These are phyloP conservation scores for Crithidia thermophila DNA, from an alignment of 208 protist species.

Conservation along the genomic window DNA sequence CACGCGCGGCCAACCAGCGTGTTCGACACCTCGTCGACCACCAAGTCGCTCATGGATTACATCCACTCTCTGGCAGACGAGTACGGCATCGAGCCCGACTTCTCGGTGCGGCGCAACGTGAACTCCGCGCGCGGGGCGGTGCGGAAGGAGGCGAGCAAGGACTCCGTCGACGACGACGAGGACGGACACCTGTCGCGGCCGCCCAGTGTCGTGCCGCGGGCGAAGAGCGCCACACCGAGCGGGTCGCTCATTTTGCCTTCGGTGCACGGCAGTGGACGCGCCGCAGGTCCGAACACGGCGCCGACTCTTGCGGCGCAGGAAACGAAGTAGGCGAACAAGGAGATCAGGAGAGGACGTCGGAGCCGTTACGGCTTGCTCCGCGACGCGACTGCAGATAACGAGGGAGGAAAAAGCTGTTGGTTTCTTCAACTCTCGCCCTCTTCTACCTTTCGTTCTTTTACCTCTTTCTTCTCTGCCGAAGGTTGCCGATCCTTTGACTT, in stretches of 20 bases:
- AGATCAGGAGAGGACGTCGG: too few relatives aligned
- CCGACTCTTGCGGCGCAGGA: neutral
- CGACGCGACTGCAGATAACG: too few relatives aligned
- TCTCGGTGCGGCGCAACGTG: neutral
- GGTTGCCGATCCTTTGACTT: too few relatives aligned
- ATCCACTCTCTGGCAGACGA: conserved; percentile 14
- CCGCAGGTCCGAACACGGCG: neutral
- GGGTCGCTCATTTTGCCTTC: neutral
- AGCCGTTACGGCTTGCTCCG: too few relatives aligned
- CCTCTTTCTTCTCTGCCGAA: too few relatives aligned
- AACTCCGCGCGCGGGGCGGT: neutral
- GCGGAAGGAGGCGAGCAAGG: neutral
- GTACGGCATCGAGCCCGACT: conserved; percentile 16
- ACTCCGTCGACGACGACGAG: neutral
- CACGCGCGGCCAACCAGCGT: conserved; percentile 9
- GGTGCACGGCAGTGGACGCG: conserved; percentile 5
- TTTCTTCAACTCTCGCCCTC: too few relatives aligned
- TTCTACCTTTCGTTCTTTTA: too few relatives aligned
- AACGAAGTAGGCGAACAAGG: neutral
- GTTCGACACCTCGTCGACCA: neutral
- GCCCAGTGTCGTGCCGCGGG: conserved; percentile 4
- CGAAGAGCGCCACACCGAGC: conserved; percentile 2
- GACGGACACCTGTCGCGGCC: conserved; percentile 2
- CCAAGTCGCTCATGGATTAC: conserved; percentile 22
- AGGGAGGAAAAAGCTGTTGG: too few relatives aligned